Percentiles rank a stretch among this genome's conserved stretches.
phyloP scores from a whole-genome alignment of 2,329 filamentous ascomycete species.

The Colletotrichum tropicicola region DNA sequence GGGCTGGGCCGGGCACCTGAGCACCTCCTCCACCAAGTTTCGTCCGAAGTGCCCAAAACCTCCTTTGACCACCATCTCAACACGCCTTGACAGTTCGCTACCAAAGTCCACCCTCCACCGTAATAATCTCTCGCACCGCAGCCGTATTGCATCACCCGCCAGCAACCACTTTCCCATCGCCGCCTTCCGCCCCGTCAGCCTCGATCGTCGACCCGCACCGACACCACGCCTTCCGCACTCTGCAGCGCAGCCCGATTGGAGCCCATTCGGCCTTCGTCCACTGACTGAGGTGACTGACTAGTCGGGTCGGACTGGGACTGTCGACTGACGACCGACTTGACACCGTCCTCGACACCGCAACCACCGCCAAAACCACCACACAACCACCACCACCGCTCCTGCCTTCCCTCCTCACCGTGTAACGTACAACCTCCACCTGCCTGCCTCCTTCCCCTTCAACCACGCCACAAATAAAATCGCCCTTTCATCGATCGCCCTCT shows the following conservation, averaged over 20 bases:
- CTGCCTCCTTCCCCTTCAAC: neutral
- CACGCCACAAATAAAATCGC: neutral
- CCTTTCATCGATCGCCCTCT: neutral
- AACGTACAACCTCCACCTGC: neutral
- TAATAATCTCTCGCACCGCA: constrained; percentile 15
- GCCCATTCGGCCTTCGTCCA: constrained; percentile 11
- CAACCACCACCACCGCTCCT: neutral
- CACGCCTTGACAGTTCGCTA: constrained; percentile 21
- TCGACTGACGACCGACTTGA: constrained; percentile 16
- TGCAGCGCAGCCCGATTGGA: constrained; percentile 29
- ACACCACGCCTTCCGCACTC: neutral
- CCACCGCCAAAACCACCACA: too few species aligned
- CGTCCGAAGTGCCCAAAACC: constrained; percentile 30
- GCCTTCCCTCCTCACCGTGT: neutral
- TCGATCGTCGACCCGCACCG: neutral
- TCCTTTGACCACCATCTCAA: constrained; percentile 29
- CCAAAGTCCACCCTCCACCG: constrained; percentile 19
- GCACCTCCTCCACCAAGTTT: constrained; percentile 27
- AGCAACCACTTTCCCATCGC: neutral
- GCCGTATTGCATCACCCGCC: constrained; percentile 12
- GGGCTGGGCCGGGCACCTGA: neutral
- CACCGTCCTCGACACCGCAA: neutral
- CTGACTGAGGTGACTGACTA: neutral
- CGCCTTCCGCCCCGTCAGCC: neutral
- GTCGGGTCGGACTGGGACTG: neutral